Conservation (phyloP, 1,284 basidiomycete genomes). For the Volvariella volvacea region DNA sequence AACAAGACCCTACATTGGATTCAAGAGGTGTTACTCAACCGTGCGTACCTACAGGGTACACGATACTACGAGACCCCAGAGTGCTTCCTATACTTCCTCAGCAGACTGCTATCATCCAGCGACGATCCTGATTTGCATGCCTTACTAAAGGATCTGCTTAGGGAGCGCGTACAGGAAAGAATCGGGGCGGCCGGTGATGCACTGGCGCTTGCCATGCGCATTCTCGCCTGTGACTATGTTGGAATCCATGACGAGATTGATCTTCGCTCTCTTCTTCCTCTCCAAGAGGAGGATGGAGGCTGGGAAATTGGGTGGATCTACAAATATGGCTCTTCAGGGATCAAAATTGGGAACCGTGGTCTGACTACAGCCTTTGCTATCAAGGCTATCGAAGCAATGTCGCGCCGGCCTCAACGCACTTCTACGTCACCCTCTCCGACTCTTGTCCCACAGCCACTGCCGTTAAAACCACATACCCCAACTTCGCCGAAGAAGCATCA, state of each 20-base stretch:
- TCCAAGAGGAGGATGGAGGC: constrained; percentile 44
- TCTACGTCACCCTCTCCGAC: constrained; percentile 11
- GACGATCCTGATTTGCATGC: constrained; percentile 26
- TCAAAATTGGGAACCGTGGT: constrained; percentile 41
- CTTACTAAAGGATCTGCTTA: constrained; percentile 31
- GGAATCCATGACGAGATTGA: constrained; percentile 37
- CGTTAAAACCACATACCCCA: constrained; percentile 7
- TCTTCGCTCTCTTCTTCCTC: constrained; percentile 29
- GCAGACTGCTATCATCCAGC: constrained; percentile 35
- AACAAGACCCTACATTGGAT: constrained; percentile 44
- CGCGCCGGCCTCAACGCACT: constrained; percentile 1
- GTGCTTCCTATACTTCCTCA: constrained; percentile 47
- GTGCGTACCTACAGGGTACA: constrained; percentile 49
- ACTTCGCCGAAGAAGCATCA: constrained; percentile 7
- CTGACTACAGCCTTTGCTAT: constrained; percentile 23
- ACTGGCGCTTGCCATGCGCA: constrained; percentile 40
- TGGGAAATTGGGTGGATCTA: constrained; percentile 46
- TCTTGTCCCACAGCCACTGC: constrained; percentile 8
- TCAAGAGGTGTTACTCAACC: constrained; percentile 38
- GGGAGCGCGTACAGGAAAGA: constrained; percentile 40
- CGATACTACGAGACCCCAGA: constrained; percentile 50
- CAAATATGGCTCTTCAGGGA: constrained; percentile 37
- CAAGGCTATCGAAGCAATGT: constrained; percentile 16
- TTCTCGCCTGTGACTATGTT: constrained; percentile 33
- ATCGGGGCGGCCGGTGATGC: constrained; percentile 43